These are phyloP conservation scores for Nadsonia starkeyi-henricii DNA, from an alignment of 1,139 yeast species.

Conservation along the genomic window DNA sequence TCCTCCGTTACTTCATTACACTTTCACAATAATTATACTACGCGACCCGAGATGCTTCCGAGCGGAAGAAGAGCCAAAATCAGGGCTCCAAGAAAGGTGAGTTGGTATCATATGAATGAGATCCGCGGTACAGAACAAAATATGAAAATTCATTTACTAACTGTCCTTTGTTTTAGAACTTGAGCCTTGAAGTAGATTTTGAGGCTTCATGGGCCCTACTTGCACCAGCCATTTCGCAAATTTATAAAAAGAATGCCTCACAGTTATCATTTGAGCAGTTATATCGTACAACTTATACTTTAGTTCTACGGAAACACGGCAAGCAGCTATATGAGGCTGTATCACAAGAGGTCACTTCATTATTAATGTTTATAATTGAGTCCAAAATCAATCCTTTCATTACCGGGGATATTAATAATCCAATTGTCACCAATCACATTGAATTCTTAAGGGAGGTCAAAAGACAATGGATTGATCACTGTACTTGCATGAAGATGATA, in stretches of 20 bases:
- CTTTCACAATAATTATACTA: no score
- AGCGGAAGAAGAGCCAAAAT: neutral
- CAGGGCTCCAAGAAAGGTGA: neutral
- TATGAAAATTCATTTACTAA: no score
- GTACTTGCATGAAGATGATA: conserved; percentile 62
- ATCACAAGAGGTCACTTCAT: conserved; percentile 34
- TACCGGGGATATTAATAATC: neutral
- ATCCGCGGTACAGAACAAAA: no score
- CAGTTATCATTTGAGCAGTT: conserved; percentile 72
- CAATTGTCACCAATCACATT: conserved; percentile 5
- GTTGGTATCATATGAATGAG: neutral
- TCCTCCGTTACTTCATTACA: no score
- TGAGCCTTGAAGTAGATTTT: conserved; percentile 33
- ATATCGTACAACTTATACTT: conserved; percentile 66
- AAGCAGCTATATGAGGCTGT: conserved; percentile 55
- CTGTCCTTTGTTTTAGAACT: no score
- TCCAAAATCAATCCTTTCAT: conserved; percentile 2
- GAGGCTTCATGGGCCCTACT: conserved; percentile 58
- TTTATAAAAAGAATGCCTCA: conserved; percentile 61
- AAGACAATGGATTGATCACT: conserved; percentile 60
- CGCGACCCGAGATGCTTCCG: neutral
- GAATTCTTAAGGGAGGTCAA: conserved; percentile 35
- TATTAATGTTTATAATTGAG: conserved; percentile 25
- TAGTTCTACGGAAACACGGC: conserved; percentile 67
- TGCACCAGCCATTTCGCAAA: conserved; percentile 62